Base-by-base conservation (phyloP, 441 rosid species). In the Sinapis alba region DNA sequence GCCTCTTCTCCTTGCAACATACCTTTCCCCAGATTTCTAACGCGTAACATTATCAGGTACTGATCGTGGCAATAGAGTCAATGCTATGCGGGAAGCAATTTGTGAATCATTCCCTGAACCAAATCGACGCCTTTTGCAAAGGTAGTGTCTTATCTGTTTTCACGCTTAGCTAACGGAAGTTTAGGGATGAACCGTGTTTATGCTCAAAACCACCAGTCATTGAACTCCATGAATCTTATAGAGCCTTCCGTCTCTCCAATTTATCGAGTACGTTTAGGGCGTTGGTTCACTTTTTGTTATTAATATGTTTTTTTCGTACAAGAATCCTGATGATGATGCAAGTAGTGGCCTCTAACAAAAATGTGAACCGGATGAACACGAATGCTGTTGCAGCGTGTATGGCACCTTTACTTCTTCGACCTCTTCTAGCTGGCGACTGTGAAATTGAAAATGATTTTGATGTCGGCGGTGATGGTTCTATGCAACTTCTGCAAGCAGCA, bases 311-410 rank as follows among this genome's bases (percentile, higher is more conserved):
- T 64, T 70, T 30, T 81, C 28, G 72, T 11, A 47, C 61, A 84
- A 96, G 99, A 88, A 93, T 94, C 79, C 89, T 96, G 73, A 66
- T 71, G 77, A 92, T 96, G 99, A 96, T 96, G 99, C 95, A 88
- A 88, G 65, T 71, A 71, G 86, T 96, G 76, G 93, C 98, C 80
- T 87, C 94, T 72, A 82, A 86, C 79, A 92, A 86, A 87, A 74
- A 79, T 67, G 87, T 72, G 79, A 96, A 94, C 80, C 87, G 91
- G 78, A 96, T 96, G 99, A 94, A 97, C 90, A 71, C 89, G 76
- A 90, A 98, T 63, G 98, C 99, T 19, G 99, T 96, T 74, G 98
- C 99, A 53, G 99, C 98, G 77, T 94, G 99, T 85, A 94, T 94
- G 98, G 99, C 98, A 73, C 99, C 99, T 74, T 86, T 96, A 78